Percentiles rank a stretch among this genome's conserved stretches.
Conservation (phyloP, 177 flowering plant genomes). For the Telopea speciosissima region DNA sequence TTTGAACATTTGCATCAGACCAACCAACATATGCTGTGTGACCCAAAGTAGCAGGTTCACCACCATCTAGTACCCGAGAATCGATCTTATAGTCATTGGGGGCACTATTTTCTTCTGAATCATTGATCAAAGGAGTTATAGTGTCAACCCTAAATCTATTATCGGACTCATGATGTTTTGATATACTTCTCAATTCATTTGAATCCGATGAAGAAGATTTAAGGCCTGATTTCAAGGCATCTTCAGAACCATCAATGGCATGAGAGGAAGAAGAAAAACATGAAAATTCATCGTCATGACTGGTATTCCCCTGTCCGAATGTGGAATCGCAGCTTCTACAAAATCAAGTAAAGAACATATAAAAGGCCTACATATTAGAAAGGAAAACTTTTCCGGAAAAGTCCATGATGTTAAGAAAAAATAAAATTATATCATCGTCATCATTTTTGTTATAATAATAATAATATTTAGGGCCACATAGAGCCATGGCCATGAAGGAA, state of each 20-base stretch:
- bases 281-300: slow-evolving; percentile 47
- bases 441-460: too few species aligned
- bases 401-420: too few species aligned
- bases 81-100: slow-evolving; percentile 15
- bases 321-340: slow-evolving; percentile 78
- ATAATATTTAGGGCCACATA: too few species aligned
- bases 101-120: slow-evolving; percentile 15
- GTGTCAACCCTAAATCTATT: slow-evolving; percentile 6
- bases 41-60: slow-evolving; percentile 15
- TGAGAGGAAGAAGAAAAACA: slow-evolving; percentile 59
- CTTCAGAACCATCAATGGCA: slow-evolving; percentile 39
- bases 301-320: slow-evolving; percentile 46
- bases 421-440: too few species aligned
- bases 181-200: slow-evolving; percentile 17
- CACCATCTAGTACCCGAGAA: slow-evolving; percentile 16
- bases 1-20: slow-evolving; percentile 21
- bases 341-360: slow-evolving; percentile 2
- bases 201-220: slow-evolving; percentile 36
- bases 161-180: slow-evolving; percentile 29
- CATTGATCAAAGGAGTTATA: slow-evolving; percentile 19
- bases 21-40: slow-evolving; percentile 19
- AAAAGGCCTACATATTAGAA: neutral
- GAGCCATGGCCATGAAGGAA: too few species aligned
- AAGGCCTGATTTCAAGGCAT: slow-evolving; percentile 29
- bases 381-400: neutral